Percentiles rank a stretch among this genome's conserved stretches.
phyloP scores from a whole-genome alignment of 2,329 filamentous ascomycete genomes.

The Eurotiales sp. region DNA sequence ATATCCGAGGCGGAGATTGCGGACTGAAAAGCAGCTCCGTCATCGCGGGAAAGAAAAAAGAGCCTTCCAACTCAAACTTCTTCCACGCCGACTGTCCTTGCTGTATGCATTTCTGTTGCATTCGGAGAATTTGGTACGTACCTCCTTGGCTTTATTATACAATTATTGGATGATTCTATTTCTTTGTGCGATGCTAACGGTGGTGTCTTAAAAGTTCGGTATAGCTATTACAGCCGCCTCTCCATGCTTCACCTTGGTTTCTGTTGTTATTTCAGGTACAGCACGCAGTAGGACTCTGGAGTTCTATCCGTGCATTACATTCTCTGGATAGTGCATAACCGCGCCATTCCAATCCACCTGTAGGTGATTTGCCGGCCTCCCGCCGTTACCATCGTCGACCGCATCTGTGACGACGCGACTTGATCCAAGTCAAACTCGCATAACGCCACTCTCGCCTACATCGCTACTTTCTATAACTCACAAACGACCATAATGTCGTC shows the following conservation, averaged over 20 bases:
- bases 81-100: neutral
- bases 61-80: neutral
- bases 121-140: neutral
- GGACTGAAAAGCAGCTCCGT: slow-evolving; percentile 3
- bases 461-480: neutral
- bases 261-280: slow-evolving; percentile 23
- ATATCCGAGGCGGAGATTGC: slow-evolving; percentile 13
- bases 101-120: neutral
- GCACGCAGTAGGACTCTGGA: slow-evolving; percentile 17
- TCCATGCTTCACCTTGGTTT: slow-evolving; percentile 19
- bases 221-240: neutral
- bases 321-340: neutral
- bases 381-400: neutral
- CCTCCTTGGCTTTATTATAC: neutral
- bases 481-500: slow-evolving; percentile 33
- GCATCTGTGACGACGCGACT: neutral
- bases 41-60: slow-evolving; percentile 6
- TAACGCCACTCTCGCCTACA: neutral
- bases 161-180: neutral
- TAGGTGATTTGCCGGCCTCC: neutral
- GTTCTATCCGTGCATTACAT: neutral
- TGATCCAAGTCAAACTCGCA: neutral
- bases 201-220: neutral
- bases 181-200: neutral
- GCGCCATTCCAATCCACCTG: neutral